phyloP scores from a whole-genome alignment of 306 rosid genomes.

The Begonia masoniana region DNA sequence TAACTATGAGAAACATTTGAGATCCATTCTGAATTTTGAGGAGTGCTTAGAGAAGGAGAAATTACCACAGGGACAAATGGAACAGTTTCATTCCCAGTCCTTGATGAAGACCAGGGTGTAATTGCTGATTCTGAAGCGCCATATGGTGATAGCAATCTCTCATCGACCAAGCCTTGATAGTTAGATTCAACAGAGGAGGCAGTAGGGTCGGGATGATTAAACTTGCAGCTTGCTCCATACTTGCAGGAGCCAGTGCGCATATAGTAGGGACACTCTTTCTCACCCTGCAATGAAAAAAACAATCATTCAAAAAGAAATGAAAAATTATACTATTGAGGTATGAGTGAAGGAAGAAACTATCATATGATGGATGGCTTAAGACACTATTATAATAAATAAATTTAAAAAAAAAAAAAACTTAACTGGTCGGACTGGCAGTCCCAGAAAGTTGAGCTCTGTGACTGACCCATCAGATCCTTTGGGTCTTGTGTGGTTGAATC shows the following conservation, averaged over 20 bases:
- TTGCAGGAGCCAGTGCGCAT: conserved; percentile 96
- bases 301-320: not conserved
- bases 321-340: conserved; percentile 4
- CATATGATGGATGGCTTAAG: not conserved
- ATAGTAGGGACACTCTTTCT: conserved; percentile 80
- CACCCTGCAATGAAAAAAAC: conserved; percentile 46
- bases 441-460: conserved; percentile 65
- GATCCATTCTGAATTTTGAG: too few species aligned
- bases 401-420: conserved; percentile 1
- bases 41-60: conserved; percentile 32
- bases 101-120: conserved; percentile 46
- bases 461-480: conserved; percentile 20
- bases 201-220: conserved; percentile 95
- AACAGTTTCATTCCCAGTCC: conserved; percentile 50
- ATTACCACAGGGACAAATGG: conserved; percentile 51
- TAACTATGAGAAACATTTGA: too few species aligned
- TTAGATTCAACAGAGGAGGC: conserved; percentile 40
- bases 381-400: not conserved
- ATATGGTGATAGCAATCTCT: conserved; percentile 35
- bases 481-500: conserved; percentile 58
- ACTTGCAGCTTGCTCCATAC: conserved; percentile 83
- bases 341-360: conserved; percentile 3
- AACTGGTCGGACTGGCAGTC: conserved; percentile 88
- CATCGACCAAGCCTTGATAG: conserved; percentile 43
- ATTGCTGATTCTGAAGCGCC: conserved; percentile 39